Evolutionary conservation across 192 early-diverging fungal species (phyloP).

Genomic region (Neocallimastix lanati): DNA sequence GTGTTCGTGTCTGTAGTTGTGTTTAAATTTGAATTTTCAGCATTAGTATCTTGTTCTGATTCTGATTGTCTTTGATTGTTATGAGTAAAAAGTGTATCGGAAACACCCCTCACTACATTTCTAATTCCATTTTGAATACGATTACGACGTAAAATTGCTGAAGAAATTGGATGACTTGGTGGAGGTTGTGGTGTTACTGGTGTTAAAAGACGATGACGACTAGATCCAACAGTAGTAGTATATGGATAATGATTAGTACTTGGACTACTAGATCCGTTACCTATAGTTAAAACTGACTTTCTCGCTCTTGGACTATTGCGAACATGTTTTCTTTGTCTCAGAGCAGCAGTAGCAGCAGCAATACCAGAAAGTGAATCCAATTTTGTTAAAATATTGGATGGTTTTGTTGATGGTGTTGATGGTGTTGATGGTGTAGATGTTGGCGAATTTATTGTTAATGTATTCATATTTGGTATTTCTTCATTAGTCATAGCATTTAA

Average conservation of each 20-base stretch:
- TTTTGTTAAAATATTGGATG: too few species aligned
- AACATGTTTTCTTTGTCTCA: background rate
- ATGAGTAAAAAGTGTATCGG: background rate
- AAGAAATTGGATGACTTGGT: background rate
- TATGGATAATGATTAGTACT: background rate
- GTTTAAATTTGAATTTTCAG: too few species aligned
- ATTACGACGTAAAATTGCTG: background rate
- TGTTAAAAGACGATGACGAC: background rate
- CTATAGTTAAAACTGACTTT: background rate
- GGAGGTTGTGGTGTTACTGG: background rate
- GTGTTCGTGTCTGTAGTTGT: too few species aligned
- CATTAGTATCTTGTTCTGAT: too few species aligned
- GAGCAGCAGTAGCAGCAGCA: background rate
- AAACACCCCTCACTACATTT: background rate
- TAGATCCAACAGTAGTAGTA: background rate
- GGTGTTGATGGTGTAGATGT: too few species aligned
- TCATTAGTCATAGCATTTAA: too few species aligned
- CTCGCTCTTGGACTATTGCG: background rate
- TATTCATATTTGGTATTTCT: background rate
- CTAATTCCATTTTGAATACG: background rate
- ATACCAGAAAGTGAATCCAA: background rate
- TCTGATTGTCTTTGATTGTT: background rate
- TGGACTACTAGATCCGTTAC: background rate
- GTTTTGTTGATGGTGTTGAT: background rate
- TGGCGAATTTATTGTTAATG: background rate